These are phyloP conservation scores for Eremochloa ophiuroides DNA, from an alignment of 176 grass and related monocot species.

Conservation along the genomic window DNA sequence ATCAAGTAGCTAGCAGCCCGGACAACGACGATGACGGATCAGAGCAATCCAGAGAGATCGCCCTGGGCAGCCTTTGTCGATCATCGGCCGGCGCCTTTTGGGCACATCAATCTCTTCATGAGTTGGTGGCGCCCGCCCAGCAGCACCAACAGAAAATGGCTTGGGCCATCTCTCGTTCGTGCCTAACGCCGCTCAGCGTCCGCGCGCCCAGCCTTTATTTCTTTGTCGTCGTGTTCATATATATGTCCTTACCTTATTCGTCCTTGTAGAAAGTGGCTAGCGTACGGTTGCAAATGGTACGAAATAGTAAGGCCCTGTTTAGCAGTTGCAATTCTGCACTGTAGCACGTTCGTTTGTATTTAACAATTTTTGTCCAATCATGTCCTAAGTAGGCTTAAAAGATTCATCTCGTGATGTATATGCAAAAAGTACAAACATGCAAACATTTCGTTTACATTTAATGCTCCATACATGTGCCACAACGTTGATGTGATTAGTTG, in stretches of 20 bases:
- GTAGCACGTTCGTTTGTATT: no score
- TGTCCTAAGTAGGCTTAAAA: no score
- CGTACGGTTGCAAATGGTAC: neutral
- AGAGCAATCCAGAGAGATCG: slow-evolving; percentile 31
- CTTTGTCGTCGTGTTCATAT: neutral
- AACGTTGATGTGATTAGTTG: no score
- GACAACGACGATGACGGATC: no score
- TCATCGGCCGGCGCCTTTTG: neutral
- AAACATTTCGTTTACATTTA: no score
- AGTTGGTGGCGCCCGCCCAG: neutral
- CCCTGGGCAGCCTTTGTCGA: neutral
- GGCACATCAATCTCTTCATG: neutral
- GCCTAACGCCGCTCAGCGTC: neutral
- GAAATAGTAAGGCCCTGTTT: neutral
- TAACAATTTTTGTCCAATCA: no score
- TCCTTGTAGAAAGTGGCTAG: neutral
- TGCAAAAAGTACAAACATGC: no score
- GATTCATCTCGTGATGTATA: no score
- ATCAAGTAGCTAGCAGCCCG: no score
- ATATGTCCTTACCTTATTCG: neutral
- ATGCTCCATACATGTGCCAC: no score
- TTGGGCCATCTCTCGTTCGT: neutral
- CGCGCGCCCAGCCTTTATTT: neutral
- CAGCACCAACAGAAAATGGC: slow-evolving; percentile 6
- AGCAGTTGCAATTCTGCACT: no score